phyloP scores from a whole-genome alignment of 495 filamentous ascomycete species.

The Neurospora sp. region DNA sequence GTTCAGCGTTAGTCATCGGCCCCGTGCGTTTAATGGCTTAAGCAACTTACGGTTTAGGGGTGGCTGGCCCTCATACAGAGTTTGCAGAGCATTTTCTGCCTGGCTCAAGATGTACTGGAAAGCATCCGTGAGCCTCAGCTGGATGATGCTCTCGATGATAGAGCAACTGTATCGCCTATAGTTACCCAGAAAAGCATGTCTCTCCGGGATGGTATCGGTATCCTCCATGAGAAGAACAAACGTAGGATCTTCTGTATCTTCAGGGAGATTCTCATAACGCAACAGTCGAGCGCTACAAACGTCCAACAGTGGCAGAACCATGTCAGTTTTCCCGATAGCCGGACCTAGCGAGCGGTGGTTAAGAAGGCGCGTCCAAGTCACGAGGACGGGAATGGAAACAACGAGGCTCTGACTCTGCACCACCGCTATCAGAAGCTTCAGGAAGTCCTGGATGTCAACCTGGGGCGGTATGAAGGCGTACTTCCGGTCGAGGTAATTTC shows the following conservation, averaged over 20 bases:
- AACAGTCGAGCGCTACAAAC: conserved; percentile 67
- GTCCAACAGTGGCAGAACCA: conserved; percentile 67
- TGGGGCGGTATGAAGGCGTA: conserved; percentile 45
- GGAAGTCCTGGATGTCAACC: conserved; percentile 59
- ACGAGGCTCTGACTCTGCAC: conserved; percentile 78
- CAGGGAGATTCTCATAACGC: conserved; percentile 74
- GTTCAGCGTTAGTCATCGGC: conserved; percentile 20
- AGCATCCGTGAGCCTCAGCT: conserved; percentile 70
- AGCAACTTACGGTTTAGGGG: conserved; percentile 54
- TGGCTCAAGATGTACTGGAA: conserved; percentile 73
- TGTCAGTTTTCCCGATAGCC: conserved; percentile 50
- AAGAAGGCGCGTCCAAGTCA: conserved; percentile 76
- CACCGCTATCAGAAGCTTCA: conserved; percentile 69
- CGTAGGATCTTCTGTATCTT: conserved; percentile 69
- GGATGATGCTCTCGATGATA: conserved; percentile 74
- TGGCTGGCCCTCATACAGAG: conserved; percentile 60
- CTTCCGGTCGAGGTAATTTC: conserved; percentile 70
- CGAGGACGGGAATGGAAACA: conserved; percentile 85
- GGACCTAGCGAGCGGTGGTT: conserved; percentile 54
- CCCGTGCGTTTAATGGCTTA: neutral
- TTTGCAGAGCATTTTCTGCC: conserved; percentile 61
- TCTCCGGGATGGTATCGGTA: conserved; percentile 87
- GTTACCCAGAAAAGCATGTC: conserved; percentile 95
- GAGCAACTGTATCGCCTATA: conserved; percentile 82
- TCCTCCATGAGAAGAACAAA: conserved; percentile 80